These are phyloP conservation scores for Lactarius sanguifluus DNA, from an alignment of 768 basidiomycete genomes.

Conservation along the genomic window DNA sequence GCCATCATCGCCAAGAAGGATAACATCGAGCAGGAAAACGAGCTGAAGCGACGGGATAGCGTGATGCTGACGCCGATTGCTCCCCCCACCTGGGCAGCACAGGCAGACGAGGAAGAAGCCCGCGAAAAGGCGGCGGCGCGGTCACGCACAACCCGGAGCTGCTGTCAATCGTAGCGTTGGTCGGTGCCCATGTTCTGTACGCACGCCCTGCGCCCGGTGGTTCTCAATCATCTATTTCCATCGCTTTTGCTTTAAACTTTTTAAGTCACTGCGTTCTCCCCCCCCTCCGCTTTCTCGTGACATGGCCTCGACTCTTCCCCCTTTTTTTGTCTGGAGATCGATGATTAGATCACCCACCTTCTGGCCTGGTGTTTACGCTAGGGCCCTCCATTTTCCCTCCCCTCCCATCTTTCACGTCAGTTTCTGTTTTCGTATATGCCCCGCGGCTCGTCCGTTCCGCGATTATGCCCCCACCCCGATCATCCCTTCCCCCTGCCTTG, in stretches of 20 bases:
- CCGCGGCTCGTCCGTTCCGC: constrained; percentile 4
- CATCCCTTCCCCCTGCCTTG: background rate
- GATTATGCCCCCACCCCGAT: constrained; percentile 14
- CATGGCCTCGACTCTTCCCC: constrained; percentile 8
- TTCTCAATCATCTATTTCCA: background rate
- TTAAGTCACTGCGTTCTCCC: background rate
- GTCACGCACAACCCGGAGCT: constrained; percentile 58
- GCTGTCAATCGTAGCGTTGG: constrained; percentile 52
- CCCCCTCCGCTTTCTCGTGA: constrained; percentile 5
- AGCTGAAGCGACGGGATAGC: constrained; percentile 77
- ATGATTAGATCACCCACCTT: constrained; percentile 7
- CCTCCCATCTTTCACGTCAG: background rate
- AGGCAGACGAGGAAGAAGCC: constrained; percentile 79
- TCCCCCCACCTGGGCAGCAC: constrained; percentile 73
- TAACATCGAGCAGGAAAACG: constrained; percentile 77
- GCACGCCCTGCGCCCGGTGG: constrained; percentile 4
- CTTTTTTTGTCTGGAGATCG: constrained; percentile 3
- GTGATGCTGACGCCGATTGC: constrained; percentile 66
- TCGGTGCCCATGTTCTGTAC: constrained; percentile 9
- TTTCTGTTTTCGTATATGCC: constrained; percentile 11
- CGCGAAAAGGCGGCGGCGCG: constrained; percentile 48
- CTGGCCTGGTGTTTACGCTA: constrained; percentile 11
- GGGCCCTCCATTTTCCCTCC: background rate
- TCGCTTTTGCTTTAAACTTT: background rate
- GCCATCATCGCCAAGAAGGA: constrained; percentile 80